Conservation (phyloP, 73 alveolate species). For the Diophrys appendiculata region DNA sequence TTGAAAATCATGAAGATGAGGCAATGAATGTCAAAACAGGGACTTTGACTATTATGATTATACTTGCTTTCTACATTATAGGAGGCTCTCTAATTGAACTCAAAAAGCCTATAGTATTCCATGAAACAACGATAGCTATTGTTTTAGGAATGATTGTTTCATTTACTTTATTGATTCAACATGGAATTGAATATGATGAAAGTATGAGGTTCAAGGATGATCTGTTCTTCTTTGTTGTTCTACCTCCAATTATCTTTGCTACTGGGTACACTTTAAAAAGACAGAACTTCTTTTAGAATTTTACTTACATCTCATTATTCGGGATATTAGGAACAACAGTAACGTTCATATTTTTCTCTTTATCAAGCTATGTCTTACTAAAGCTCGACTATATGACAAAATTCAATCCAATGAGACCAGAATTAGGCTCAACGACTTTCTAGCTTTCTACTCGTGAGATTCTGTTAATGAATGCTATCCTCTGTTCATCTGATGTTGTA, state of each 20-base stretch:
- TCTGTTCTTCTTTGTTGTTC: constrained; percentile 67
- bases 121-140: constrained; percentile 29
- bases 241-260: constrained; percentile 88
- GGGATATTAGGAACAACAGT: constrained; percentile 96
- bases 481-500: constrained; percentile 92
- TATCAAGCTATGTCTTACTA: constrained; percentile 55
- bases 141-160: constrained; percentile 21
- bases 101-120: constrained; percentile 4
- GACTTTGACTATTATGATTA: no score
- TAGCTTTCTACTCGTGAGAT: constrained; percentile 29
- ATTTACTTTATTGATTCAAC: constrained; percentile 10
- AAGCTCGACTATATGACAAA: background rate
- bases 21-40: no score
- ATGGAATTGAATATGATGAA: constrained; percentile 10
- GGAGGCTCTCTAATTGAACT: constrained; percentile 24
- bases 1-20: no score
- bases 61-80: constrained; percentile 11
- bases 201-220: constrained; percentile 60
- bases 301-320: constrained; percentile 82
- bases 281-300: constrained; percentile 90
- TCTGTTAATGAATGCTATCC: constrained; percentile 30
- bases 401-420: constrained; percentile 1
- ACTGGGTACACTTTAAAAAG: constrained; percentile 89
- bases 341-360: constrained; percentile 81
- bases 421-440: constrained; percentile 2